Evolutionary conservation across 495 filamentous ascomycete species (phyloP).

Genomic region (Tirmania nivea): DNA sequence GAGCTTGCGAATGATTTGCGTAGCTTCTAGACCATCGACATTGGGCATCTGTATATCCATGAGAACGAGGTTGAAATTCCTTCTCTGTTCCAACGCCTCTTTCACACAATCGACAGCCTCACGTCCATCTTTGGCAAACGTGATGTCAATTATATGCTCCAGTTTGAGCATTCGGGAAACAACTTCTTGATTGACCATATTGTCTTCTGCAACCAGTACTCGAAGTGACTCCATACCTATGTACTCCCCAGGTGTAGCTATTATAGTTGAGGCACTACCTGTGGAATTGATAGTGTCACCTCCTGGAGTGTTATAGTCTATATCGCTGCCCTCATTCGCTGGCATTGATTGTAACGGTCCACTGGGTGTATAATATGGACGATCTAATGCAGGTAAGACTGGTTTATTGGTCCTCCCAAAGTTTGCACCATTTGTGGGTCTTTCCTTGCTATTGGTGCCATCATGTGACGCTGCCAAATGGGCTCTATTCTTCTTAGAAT

Average conservation of each 20-base stretch:
- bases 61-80: constrained; percentile 9
- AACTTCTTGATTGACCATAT: constrained; percentile 85
- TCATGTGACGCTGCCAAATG: no score
- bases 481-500: background rate
- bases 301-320: background rate
- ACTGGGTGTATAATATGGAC: background rate
- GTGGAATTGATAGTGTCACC: background rate
- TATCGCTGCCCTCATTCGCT: no score
- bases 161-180: constrained; percentile 55
- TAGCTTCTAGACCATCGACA: constrained; percentile 71
- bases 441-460: constrained; percentile 6
- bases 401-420: background rate
- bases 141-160: constrained; percentile 50
- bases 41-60: constrained; percentile 54
- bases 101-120: constrained; percentile 75
- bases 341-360: no score
- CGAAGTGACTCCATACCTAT: constrained; percentile 34
- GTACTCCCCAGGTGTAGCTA: background rate
- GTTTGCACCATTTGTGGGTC: constrained; percentile 16
- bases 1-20: constrained; percentile 64
- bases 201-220: constrained; percentile 86
- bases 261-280: background rate
- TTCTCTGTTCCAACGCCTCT: constrained; percentile 48
- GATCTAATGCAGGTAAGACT: background rate
- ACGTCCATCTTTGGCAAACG: constrained; percentile 67